Base-by-base conservation (phyloP, 129 eudicot genomes). In the Lactuca saligna region DNA sequence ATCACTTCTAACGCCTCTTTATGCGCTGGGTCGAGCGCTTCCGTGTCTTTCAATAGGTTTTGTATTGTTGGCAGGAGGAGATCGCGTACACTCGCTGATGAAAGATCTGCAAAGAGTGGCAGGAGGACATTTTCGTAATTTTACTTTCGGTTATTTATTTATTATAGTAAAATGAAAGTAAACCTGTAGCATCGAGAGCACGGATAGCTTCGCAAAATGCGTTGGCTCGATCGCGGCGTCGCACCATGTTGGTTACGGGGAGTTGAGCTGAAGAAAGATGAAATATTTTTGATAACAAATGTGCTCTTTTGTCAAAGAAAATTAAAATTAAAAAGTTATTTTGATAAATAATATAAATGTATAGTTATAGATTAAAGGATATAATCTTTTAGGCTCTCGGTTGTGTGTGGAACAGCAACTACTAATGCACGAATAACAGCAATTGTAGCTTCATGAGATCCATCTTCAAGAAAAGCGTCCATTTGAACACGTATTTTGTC, bases 381-480 rank as follows among this genome's bases (percentile, higher is more conserved):
- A 92, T 92, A 92, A 84, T 92, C 98, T 84, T 89, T 80, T 66
- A 92, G 89, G 79, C 86, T 79, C 14, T 86, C 95, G 8, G 94
- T 86, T 14, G 96, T 86, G 83, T 88, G 96, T 46, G 98, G 96
- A 12, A 92, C 95, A 69, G 95, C 96, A 70, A 88, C 86, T 77
- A 84, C 85, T 70, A 92, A 77, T 58, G 98, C 95, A 76, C 91
- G 98, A 63, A 92, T 80, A 37, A 88, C 98, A 11, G 95, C 91
- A 68, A 84, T 66, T 29, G 88, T 83, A 71, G 96, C 94, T 86
- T 92, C 98, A 79, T 86, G 96, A 15, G 98, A 88, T 75, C 96
- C 98, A 83, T 92, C 98, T 76, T 92, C 98, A 74, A 92, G 94
- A 82, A 92, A 92, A 74, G 98, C 89, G 74, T 92, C 98, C 98